Evolutionary conservation across 2,329 filamentous ascomycete species (phyloP).

Genomic region (Sclerotinia trifoliorum): DNA sequence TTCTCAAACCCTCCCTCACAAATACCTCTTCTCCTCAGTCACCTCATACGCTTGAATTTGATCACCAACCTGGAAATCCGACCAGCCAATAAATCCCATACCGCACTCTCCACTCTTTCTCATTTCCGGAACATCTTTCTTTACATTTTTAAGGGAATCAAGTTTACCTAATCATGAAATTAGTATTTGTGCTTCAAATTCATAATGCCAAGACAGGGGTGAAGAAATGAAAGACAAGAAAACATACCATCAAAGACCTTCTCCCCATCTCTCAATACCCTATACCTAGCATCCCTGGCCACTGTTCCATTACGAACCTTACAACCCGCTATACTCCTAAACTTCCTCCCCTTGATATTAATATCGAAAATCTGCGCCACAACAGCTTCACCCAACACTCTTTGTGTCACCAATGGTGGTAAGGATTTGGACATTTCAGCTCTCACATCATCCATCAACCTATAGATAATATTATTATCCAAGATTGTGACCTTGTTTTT

Average conservation of each 20-base stretch:
- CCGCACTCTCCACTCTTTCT: constrained; percentile 93
- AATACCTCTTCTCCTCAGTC: constrained; percentile 60
- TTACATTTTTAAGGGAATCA: constrained; percentile 81
- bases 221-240: constrained; percentile 29
- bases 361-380: constrained; percentile 82
- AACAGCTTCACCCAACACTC: constrained; percentile 84
- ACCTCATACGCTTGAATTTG: constrained; percentile 86
- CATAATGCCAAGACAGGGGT: too few relatives aligned
- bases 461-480: constrained; percentile 84
- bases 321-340: constrained; percentile 79
- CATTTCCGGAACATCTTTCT: constrained; percentile 89
- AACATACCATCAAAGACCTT: constrained; percentile 78
- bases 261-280: constrained; percentile 69
- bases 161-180: constrained; percentile 61
- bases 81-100: constrained; percentile 78
- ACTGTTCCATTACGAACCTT: constrained; percentile 81
- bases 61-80: constrained; percentile 76
- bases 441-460: constrained; percentile 71
- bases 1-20: constrained; percentile 29
- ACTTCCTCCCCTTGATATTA: constrained; percentile 68
- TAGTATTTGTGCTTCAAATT: background rate
- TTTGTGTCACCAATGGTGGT: constrained; percentile 61
- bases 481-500: constrained; percentile 72
- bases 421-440: constrained; percentile 67
- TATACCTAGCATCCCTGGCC: constrained; percentile 60